phyloP scores from a whole-genome alignment of 345 rosid species.

The Eucalyptus shirleyi region DNA sequence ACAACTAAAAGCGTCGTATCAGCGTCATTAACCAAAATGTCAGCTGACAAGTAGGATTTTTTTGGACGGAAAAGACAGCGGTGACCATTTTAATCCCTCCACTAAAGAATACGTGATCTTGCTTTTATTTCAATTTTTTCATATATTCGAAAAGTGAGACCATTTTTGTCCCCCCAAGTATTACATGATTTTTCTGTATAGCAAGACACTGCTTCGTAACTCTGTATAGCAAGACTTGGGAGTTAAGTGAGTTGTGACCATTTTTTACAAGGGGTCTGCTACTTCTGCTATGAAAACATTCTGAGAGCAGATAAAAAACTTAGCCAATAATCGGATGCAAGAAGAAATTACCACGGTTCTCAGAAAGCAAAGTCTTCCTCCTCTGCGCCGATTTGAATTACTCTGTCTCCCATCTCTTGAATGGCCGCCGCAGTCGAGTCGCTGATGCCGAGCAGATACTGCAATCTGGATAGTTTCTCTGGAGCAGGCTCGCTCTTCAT shows the following conservation, averaged over 20 bases:
- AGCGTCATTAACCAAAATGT: background rate
- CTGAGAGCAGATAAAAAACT: background rate
- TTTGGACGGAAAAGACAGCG: background rate
- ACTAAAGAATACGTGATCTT: background rate
- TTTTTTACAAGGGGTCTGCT: background rate
- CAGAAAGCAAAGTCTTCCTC: conserved; percentile 66
- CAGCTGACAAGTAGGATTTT: background rate
- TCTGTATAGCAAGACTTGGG: background rate
- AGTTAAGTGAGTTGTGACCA: background rate
- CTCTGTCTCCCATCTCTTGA: conserved; percentile 40
- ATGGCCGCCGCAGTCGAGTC: conserved; percentile 64
- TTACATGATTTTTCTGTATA: background rate
- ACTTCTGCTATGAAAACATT: background rate
- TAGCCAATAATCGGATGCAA: background rate
- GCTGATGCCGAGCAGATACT: conserved; percentile 65
- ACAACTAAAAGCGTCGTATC: background rate
- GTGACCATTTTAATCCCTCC: background rate
- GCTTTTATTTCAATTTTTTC: background rate
- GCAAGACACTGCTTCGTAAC: background rate
- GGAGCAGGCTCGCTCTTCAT: conserved; percentile 47
- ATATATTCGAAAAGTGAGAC: background rate
- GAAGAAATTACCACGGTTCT: background rate
- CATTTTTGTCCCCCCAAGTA: background rate
- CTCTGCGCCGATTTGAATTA: conserved; percentile 26
- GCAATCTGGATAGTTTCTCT: conserved; percentile 70